phyloP scores from a whole-genome alignment of 2,329 filamentous ascomycete species.

The Colletotrichum siamense region DNA sequence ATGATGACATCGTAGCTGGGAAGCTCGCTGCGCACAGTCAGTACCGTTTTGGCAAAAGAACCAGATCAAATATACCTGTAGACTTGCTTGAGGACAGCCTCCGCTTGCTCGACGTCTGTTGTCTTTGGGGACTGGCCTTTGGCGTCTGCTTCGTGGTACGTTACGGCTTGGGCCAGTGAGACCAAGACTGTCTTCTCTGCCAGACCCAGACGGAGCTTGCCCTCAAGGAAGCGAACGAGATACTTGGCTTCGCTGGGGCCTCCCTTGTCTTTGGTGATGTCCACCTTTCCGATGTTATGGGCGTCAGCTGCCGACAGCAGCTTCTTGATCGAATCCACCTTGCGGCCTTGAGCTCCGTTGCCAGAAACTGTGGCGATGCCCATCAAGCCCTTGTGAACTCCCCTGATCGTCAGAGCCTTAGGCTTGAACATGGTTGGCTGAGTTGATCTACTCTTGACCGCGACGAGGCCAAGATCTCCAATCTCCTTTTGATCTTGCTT shows the following conservation, averaged over 20 bases:
- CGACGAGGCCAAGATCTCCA: constrained; percentile 91
- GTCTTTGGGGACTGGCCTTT: constrained; percentile 75
- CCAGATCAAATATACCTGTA: constrained; percentile 67
- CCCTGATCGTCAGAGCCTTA: constrained; percentile 84
- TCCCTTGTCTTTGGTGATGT: constrained; percentile 91
- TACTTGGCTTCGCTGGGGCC: constrained; percentile 95
- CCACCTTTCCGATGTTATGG: constrained; percentile 75
- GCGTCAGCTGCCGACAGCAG: constrained; percentile 89
- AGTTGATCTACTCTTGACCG: constrained; percentile 92
- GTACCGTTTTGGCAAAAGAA: constrained; percentile 14
- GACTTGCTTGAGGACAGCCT: constrained; percentile 85
- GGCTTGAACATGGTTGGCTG: constrained; percentile 99
- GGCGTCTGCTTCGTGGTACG: constrained; percentile 79
- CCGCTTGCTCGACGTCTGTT: constrained; percentile 81
- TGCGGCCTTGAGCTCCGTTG: constrained; percentile 85
- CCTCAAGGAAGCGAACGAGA: constrained; percentile 90
- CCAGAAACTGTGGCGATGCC: constrained; percentile 86
- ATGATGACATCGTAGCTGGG: constrained; percentile 96
- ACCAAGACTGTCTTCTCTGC: constrained; percentile 93
- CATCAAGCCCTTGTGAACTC: constrained; percentile 88
- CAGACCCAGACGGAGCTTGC: constrained; percentile 88
- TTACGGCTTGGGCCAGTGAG: constrained; percentile 86
- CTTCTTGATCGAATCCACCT: constrained; percentile 96
- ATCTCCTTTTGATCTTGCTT: constrained; percentile 97
- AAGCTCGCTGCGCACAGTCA: constrained; percentile 72